These are phyloP conservation scores for Peronospora farinosa DNA, from an alignment of 352 stramenopile species.

Conservation along the genomic window DNA sequence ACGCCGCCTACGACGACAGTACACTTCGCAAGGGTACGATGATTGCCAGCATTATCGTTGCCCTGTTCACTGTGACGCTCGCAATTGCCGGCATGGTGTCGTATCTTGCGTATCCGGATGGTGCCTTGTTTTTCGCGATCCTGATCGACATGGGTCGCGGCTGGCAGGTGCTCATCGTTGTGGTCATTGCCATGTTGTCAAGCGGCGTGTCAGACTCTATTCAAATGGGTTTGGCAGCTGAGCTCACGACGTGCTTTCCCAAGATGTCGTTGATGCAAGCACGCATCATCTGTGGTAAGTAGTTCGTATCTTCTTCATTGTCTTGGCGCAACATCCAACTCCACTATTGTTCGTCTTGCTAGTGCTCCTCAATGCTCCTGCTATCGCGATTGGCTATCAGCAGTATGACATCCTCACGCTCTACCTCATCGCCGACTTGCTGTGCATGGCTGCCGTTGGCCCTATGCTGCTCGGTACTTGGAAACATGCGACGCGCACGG, in stretches of 20 bases:
- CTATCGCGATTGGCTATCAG: conserved; percentile 60
- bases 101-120: conserved; percentile 52
- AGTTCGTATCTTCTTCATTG: neutral
- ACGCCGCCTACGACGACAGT: conserved; percentile 45
- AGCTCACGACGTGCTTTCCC: conserved; percentile 70
- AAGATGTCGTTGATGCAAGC: conserved; percentile 45
- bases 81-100: conserved; percentile 68
- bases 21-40: conserved; percentile 44
- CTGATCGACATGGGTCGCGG: conserved; percentile 59
- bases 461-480: conserved; percentile 66
- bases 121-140: conserved; percentile 63
- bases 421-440: conserved; percentile 68
- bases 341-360: neutral
- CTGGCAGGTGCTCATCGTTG: conserved; percentile 62
- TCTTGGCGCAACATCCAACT: neutral
- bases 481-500: conserved; percentile 37
- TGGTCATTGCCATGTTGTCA: conserved; percentile 65
- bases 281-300: conserved; percentile 47
- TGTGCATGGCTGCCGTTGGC: conserved; percentile 65
- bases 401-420: conserved; percentile 64
- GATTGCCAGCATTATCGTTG: conserved; percentile 44
- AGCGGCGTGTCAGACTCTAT: conserved; percentile 63
- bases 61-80: conserved; percentile 65
- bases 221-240: conserved; percentile 64
- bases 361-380: conserved; percentile 66